Base-by-base conservation (phyloP, 83 land plant species). In the Picea abies region DNA sequence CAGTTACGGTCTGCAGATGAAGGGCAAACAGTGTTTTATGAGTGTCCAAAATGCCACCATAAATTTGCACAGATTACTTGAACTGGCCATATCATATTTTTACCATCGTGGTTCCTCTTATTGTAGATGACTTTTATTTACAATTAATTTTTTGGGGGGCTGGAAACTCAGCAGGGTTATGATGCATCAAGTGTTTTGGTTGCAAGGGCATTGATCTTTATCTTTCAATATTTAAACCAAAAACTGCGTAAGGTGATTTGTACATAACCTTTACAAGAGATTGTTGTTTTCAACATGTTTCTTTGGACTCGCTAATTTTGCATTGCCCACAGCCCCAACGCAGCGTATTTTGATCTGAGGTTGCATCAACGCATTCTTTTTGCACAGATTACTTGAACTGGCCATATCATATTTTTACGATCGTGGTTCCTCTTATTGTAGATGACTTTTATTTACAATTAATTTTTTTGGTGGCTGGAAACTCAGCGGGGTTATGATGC, bases 1-100 rank as follows among this genome's bases (percentile, higher is more conserved):
- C 96, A 94, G 97, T 71, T 93, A 79, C 87, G 95, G 79, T 94
- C 95, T 23, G 97, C 94, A 12, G 97, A 94, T 83, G 97, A 94
- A 85, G 97, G 97, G 66, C 95, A 94, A 68, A 94, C 97, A 5
- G 90, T 91, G 14, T 93, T 91, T 70, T 94, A 94, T 70, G 88
- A 88, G 58, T 94, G 97, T 81, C 88, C 94, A 37, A 91, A 90
- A 6, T 94, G 97, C 78, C 83, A 62, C 11, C 81, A 93, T 82
- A 89, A 92, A 52, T 76, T 49, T 52, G 78, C 61, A 49, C 78
- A 49, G 11, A 76, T 52, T 25, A 76, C 78, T 47, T 76, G 73
- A 76, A 16, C 19, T 17, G 0, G 60, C 32, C 60, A 52, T 12
- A 16, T 76, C 25, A 49, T 23, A 52, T 0, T 76, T 76, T 44